Evolutionary conservation across 345 rosid species (phyloP).

Genomic region (Rhodamnia rubescens): DNA sequence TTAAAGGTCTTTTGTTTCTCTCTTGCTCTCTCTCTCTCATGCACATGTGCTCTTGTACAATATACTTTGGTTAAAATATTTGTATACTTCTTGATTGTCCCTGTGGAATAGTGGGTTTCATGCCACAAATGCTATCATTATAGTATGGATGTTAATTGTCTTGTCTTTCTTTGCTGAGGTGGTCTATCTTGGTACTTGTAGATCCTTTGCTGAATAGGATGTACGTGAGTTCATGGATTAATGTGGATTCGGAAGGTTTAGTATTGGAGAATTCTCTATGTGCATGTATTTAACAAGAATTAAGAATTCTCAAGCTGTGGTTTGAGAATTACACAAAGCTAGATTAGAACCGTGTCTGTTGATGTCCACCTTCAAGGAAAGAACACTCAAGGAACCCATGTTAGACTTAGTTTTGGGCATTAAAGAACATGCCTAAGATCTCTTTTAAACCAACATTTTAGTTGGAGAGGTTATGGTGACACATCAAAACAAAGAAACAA

Average conservation of each 20-base stretch:
- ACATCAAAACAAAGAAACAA: background rate
- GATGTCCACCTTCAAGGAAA: background rate
- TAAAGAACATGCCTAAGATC: background rate
- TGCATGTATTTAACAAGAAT: background rate
- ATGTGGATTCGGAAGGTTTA: background rate
- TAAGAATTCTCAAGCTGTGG: background rate
- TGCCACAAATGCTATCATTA: background rate
- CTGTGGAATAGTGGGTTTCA: background rate
- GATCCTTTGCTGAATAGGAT: background rate
- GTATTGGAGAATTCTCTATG: background rate
- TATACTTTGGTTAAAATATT: background rate
- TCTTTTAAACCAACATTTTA: background rate
- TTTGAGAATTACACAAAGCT: background rate
- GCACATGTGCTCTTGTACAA: background rate
- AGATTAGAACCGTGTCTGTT: background rate
- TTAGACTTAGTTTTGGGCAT: background rate
- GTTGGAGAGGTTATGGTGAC: background rate
- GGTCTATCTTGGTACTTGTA: background rate
- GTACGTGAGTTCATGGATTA: background rate
- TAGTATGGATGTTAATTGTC: background rate
- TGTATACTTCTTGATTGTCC: background rate
- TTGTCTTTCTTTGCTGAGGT: background rate
- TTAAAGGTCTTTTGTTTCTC: conserved; percentile 51
- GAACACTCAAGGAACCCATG: background rate
- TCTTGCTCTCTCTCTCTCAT: background rate